A percentile compares a stretch with the other conserved stretches of the same genome.
phyloP scores from a whole-genome alignment of 306 rosid genomes.

The Prunus mume region DNA sequence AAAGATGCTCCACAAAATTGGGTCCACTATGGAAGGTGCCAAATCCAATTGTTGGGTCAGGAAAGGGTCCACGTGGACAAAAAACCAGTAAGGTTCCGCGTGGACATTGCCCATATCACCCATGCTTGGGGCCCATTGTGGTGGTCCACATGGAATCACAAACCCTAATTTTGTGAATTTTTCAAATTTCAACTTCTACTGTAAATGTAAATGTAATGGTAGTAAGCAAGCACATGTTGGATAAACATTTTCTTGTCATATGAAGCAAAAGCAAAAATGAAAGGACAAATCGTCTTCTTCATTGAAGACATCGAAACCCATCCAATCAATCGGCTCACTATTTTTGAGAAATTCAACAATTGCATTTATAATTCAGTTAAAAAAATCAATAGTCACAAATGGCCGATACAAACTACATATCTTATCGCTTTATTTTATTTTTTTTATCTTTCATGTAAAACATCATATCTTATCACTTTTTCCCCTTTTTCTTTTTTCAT shows the following conservation, averaged over 20 bases:
- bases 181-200: not conserved
- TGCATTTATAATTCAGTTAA: no score
- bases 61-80: conserved; percentile 41
- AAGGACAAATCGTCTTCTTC: conserved; percentile 17
- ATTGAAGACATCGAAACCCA: conserved; percentile 29
- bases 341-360: no score
- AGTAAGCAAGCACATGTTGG: not conserved
- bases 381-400: fast-evolving
- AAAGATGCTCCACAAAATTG: conserved; percentile 12
- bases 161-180: not conserved
- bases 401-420: no score
- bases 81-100: not conserved
- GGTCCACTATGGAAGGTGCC: conserved; percentile 39
- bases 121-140: not conserved
- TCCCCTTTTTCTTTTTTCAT: not conserved
- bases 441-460: not conserved
- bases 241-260: not conserved
- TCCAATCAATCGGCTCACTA: conserved; percentile 1
- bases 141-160: conserved; percentile 2
- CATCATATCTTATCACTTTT: conserved; percentile 24
- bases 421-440: not conserved
- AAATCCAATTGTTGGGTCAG: conserved; percentile 24
- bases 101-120: not conserved
- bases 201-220: not conserved
- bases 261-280: not conserved